Conservation (phyloP, 2,329 filamentous ascomycete genomes). For the Pyrenochaeta sp. region DNA sequence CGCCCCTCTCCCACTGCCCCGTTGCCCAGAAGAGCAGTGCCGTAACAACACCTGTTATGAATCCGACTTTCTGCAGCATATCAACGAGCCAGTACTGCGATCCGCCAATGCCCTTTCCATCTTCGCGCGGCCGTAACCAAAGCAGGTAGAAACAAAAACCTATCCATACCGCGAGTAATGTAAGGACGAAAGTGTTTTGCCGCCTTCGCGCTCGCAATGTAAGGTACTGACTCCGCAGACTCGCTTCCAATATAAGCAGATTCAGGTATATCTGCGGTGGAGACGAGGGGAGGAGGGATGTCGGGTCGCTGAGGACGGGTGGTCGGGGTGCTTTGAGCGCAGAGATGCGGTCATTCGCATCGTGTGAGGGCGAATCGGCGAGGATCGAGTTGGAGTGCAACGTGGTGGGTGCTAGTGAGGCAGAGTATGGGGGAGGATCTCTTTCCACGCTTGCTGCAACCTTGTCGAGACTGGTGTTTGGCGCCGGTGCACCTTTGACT, state of each 20-base stretch:
- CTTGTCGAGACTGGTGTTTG: conserved; percentile 57
- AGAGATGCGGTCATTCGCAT: conserved; percentile 53
- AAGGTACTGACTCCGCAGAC: conserved; percentile 90
- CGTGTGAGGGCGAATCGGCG: conserved; percentile 23
- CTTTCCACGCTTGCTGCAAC: conserved; percentile 14
- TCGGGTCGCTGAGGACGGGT: conserved; percentile 68
- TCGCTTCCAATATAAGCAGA: conserved; percentile 94
- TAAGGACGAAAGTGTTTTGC: conserved; percentile 91
- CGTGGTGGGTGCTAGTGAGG: conserved; percentile 20
- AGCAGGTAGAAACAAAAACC: conserved; percentile 86
- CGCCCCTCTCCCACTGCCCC: conserved; percentile 93
- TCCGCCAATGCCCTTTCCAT: conserved; percentile 88
- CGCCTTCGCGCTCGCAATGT: conserved; percentile 86
- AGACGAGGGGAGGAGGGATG: conserved; percentile 83
- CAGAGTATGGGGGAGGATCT: conserved; percentile 24
- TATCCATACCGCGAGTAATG: conserved; percentile 81
- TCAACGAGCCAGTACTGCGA: conserved; percentile 97
- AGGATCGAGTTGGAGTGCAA: conserved; percentile 18
- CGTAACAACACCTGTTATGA: conserved; percentile 90
- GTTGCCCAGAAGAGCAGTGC: conserved; percentile 90
- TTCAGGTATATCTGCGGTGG: conserved; percentile 98
- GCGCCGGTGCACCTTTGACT: conserved; percentile 85
- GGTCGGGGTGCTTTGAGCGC: conserved; percentile 47
- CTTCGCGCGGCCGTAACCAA: conserved; percentile 94
- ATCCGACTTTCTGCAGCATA: conserved; percentile 86